Evolutionary conservation across 257 asterid genomes (phyloP).

Genomic region (Solanum pimpinellifolium): DNA sequence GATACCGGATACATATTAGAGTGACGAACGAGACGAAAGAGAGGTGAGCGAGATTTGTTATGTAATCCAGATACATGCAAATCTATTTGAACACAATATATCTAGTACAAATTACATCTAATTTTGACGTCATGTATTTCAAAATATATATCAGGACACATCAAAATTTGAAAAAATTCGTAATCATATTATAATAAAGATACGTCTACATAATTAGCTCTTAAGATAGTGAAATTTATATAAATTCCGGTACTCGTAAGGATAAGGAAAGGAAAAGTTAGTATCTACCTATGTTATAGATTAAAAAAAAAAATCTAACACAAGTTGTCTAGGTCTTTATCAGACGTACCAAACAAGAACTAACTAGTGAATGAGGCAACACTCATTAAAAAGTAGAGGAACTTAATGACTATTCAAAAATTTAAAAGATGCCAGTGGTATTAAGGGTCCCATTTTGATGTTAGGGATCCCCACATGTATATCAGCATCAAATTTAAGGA

Average conservation of each 20-base stretch:
- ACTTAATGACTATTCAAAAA: not conserved
- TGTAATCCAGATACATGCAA: accelerated
- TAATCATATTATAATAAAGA: no score
- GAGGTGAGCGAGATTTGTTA: accelerated
- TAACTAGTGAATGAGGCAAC: not conserved
- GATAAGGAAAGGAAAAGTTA: not conserved
- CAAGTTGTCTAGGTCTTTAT: not conserved
- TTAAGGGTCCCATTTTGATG: not conserved
- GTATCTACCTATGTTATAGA: not conserved
- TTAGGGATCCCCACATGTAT: not conserved
- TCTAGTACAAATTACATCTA: no score
- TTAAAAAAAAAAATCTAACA: not conserved
- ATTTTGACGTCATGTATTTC: no score
- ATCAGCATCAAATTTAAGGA: not conserved
- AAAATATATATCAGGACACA: not conserved
- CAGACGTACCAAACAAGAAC: not conserved
- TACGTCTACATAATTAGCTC: accelerated
- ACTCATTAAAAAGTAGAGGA: not conserved
- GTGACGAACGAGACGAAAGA: not conserved
- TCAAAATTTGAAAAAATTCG: accelerated
- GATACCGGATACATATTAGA: not conserved
- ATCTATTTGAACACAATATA: no score
- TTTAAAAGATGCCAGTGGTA: not conserved
- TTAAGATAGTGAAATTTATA: accelerated
- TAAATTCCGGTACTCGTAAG: not conserved